A percentile compares a stretch with the other conserved stretches of the same genome.
These are phyloP conservation scores for Hydrangea macrophylla DNA, from an alignment of 148 eudicot species.

Conservation along the genomic window DNA sequence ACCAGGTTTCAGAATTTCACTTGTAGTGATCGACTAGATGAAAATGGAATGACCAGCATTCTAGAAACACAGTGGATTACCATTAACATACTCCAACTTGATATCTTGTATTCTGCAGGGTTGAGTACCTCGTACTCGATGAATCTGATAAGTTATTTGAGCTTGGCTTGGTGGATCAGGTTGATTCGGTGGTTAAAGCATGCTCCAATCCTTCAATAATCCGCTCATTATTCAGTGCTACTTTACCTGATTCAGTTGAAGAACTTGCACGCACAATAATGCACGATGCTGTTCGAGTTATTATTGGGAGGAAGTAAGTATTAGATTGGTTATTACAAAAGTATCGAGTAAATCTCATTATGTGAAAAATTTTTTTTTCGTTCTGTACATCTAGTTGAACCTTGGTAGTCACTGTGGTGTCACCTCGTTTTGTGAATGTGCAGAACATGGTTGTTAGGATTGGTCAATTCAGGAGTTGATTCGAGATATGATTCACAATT, in stretches of 20 bases:
- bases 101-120: slow-evolving; percentile 50
- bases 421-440: not conserved
- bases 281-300: slow-evolving; percentile 94
- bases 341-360: not conserved
- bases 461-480: too few species aligned
- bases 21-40: not conserved
- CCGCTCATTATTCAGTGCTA: slow-evolving; percentile 92
- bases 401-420: not conserved
- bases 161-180: slow-evolving; percentile 86
- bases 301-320: slow-evolving; percentile 86
- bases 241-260: slow-evolving; percentile 95
- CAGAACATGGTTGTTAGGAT: too few species aligned
- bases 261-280: slow-evolving; percentile 95
- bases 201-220: slow-evolving; percentile 84
- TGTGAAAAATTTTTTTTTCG: not conserved
- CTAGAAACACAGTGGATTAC: not conserved
- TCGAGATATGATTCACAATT: too few species aligned
- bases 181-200: slow-evolving; percentile 90
- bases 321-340: not conserved
- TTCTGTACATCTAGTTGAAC: not conserved
- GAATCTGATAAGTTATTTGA: slow-evolving; percentile 96
- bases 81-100: slow-evolving; percentile 6
- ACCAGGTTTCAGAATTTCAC: not conserved
- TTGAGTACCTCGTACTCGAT: slow-evolving; percentile 92
- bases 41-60: not conserved